Base-by-base conservation (phyloP, 1,284 basidiomycete genomes). In the Phaffia rhodozyma region DNA sequence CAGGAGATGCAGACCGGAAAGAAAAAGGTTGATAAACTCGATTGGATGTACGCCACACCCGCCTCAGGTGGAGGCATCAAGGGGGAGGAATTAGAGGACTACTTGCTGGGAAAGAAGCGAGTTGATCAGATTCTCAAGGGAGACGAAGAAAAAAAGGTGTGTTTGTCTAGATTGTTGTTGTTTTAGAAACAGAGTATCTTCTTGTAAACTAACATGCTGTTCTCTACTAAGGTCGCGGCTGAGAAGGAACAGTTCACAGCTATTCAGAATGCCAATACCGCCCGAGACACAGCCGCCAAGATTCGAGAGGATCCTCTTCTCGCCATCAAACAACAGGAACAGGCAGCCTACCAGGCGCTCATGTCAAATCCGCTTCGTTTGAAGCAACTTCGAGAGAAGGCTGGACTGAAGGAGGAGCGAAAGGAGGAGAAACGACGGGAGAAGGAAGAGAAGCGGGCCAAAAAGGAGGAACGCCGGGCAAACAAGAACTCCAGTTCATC, bases 11-110 rank as follows among this genome's bases (percentile, higher is more conserved):
- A 92, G 69, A 97, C 94, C 9, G 96, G 96, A 34, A 91, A 87
- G 79, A 96, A 93, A 77, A 81, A 89, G 69, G 83, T 86, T 58
- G 93, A 97, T 75, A 91, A 91, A 72, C 77, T 98, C 60, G 94
- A 98, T 75, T 98, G 96, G 96, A 94, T 98, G 90, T 98, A 98
- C 78, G 81, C 93, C 20, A 96, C 94, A 1, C 94, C 96, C 1
- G 94, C 91, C 68, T 67, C 75, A n/a, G 76, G 76, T 16, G 75
- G 75, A 1, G 70, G 72, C 27, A 73, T 68, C 61, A 69, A 75
- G 21, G 73, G 72, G 25, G 77, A 87, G 34, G 94, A 98, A 67
- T 77, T 97, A 70, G 96, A 98, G 78, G 91, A 94, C 70, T 98
- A 98, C 72, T 78, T 98, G 5, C 80, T 98, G 34, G 96, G 94